Evolutionary conservation across 164 flowering plant genomes (phyloP).

Genomic region (Magnolia changhungtana): DNA sequence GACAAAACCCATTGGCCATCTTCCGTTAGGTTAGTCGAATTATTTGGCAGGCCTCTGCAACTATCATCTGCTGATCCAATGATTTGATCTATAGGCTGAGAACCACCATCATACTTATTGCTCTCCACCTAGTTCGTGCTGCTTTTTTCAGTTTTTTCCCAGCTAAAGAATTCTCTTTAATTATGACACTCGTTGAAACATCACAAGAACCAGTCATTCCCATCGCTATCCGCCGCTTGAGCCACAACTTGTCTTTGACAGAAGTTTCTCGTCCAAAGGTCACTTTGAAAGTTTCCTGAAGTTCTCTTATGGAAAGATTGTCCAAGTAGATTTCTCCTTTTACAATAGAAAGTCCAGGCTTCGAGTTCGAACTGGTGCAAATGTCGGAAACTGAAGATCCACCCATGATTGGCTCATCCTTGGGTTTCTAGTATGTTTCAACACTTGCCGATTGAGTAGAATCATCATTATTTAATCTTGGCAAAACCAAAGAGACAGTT

Average conservation of each 20-base stretch:
- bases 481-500: conserved; percentile 19
- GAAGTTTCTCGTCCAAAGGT: conserved; percentile 27
- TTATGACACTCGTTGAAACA: conserved; percentile 56
- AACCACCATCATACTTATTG: conserved; percentile 18
- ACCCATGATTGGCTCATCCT: conserved; percentile 27
- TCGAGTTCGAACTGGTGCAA: conserved; percentile 20
- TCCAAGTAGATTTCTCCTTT: conserved; percentile 66
- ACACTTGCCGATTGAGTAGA: conserved; percentile 19
- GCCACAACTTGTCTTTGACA: conserved; percentile 96
- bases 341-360: conserved; percentile 59
- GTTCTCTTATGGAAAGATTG: conserved; percentile 70
- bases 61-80: conserved; percentile 4
- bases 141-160: conserved; percentile 28
- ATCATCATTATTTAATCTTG: conserved; percentile 18
- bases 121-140: conserved; percentile 2
- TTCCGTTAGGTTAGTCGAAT: conserved; percentile 19
- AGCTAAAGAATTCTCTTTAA: conserved; percentile 50
- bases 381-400: conserved; percentile 31
- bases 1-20: conserved; percentile 20
- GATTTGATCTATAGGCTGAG: conserved; percentile 10
- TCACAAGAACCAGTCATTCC: conserved; percentile 85
- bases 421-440: conserved; percentile 30
- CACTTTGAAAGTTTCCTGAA: conserved; percentile 80
- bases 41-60: conserved; percentile 16
- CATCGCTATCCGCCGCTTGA: conserved; percentile 90